Evolutionary conservation across 768 basidiomycete species (phyloP), one percentile per base, ranked within the genome.

Genomic region (Leucocoprinus leucothites): DNA sequence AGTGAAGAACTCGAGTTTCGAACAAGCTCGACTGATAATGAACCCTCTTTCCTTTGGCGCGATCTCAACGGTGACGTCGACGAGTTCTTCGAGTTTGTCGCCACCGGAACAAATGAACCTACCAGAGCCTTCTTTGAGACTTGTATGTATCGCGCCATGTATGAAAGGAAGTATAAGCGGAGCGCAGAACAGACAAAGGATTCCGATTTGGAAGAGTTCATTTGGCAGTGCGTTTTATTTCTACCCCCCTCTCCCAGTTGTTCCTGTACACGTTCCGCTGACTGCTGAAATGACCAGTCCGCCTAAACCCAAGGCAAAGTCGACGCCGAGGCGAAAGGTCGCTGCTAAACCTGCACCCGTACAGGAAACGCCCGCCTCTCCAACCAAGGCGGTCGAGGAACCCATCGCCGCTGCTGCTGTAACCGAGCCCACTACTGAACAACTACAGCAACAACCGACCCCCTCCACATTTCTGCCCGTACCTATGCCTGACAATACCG

Each of bases 71-170:
- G 92, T 21, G 95, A 94, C 66, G 79, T 92, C 18, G 95, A 95
- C 62, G 96, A 98, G 65, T 80, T 91, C 51, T 98, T 89, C 67
- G 95, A 98, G 69, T 98, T 95, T 67, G 88, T 97, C 16, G 87
- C 91, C 24, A 76, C 84, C 3, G 81, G 79, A 11, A 86, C 86
- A 3, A 93, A 92, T 44, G 85, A 84, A 48, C 88, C 91, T 0
- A 95, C 92, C 0, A 82, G 86, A 45, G 87, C 82, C 14, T 89
- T 94, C 67, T 97, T 98, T 66, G 94, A 98, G 72, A 86, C 86
- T 22, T 91, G 94, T 71, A 89, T 98, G 80, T 91, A 96, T 63
- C 85, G 91, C 25, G 96, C 96, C 56, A 94, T 98, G 86, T 98
- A 88, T 69, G 97, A 99, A 67, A 84, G 94, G 71, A 95, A 94